These are phyloP conservation scores for Truncatella angustata DNA, from an alignment of 2,329 filamentous ascomycete genomes.

Conservation along the genomic window DNA sequence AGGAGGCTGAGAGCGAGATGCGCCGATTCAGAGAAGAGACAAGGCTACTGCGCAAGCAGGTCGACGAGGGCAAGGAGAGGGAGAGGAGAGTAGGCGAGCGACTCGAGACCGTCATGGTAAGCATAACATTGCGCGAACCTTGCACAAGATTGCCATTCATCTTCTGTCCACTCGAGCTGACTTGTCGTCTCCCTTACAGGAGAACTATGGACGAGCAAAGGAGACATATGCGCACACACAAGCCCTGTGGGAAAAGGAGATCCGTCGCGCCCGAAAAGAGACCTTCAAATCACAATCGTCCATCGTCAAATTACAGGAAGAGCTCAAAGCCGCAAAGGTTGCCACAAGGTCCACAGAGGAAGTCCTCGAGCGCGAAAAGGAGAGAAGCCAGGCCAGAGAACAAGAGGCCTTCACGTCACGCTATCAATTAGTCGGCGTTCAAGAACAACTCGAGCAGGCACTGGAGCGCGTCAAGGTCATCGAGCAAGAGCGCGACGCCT, in stretches of 20 bases:
- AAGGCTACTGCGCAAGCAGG: slow-evolving; percentile 50
- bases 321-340: slow-evolving; percentile 61
- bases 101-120: slow-evolving; percentile 67
- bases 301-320: slow-evolving; percentile 70
- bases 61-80: slow-evolving; percentile 64
- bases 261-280: slow-evolving; percentile 67
- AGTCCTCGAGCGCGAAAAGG: slow-evolving; percentile 61
- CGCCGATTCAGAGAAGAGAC: slow-evolving; percentile 61
- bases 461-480: slow-evolving; percentile 62
- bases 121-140: no score
- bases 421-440: slow-evolving; percentile 62
- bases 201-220: slow-evolving; percentile 68
- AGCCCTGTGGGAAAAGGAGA: slow-evolving; percentile 71
- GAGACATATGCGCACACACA: slow-evolving; percentile 67
- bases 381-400: slow-evolving; percentile 59
- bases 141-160: no score
- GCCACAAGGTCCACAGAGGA: slow-evolving; percentile 56
- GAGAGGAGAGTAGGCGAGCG: slow-evolving; percentile 66
- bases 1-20: slow-evolving; percentile 71
- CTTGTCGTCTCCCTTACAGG: slow-evolving; percentile 53
- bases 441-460: slow-evolving; percentile 66
- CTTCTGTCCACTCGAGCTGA: no score
- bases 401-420: slow-evolving; percentile 68
- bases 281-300: slow-evolving; percentile 71
- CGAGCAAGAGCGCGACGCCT: slow-evolving; percentile 72